Percentiles rank a stretch among this genome's conserved stretches.
phyloP scores from a whole-genome alignment of 2,329 filamentous ascomycete species.

The Podosphaera leucotricha region DNA sequence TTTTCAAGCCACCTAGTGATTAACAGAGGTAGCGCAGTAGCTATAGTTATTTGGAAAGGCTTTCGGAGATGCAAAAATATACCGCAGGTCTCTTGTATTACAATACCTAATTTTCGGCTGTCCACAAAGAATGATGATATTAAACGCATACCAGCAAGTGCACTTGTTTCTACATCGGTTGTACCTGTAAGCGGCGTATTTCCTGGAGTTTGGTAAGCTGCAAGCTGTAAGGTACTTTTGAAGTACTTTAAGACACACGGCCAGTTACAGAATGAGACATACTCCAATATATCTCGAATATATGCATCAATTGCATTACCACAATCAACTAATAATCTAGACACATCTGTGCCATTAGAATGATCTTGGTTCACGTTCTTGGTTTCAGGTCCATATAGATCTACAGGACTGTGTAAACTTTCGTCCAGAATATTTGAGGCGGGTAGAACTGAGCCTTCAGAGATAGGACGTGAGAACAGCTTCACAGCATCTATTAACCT shows the following conservation, averaged over 20 bases:
- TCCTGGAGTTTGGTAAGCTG: constrained; percentile 10
- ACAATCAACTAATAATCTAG: constrained; percentile 12
- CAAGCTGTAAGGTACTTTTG: constrained; percentile 18
- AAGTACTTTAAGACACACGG: constrained; percentile 33
- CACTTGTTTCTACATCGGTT: constrained; percentile 15
- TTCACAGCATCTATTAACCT: constrained; percentile 33
- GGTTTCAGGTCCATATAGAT: constrained; percentile 14
- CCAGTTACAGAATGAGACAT: constrained; percentile 42
- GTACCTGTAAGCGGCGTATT: constrained; percentile 8
- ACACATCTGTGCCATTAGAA: constrained; percentile 11
- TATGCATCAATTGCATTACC: constrained; percentile 26
- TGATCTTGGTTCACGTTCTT: constrained; percentile 10
- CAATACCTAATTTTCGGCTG: constrained; percentile 31
- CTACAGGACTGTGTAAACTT: constrained; percentile 8
- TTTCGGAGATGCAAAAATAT: constrained; percentile 43
- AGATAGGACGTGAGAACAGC: constrained; percentile 31
- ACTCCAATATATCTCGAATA: constrained; percentile 35
- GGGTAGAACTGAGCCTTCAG: constrained; percentile 31
- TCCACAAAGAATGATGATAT: constrained; percentile 43
- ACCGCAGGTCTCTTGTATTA: constrained; percentile 43
- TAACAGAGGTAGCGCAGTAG: constrained; percentile 35
- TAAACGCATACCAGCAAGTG: constrained; percentile 31
- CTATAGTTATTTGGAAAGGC: constrained; percentile 37
- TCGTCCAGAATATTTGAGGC: constrained; percentile 34
- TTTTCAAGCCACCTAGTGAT: constrained; percentile 43